Base-by-base conservation (phyloP, 2,329 filamentous ascomycete genomes). In the Thelonectria olida region DNA sequence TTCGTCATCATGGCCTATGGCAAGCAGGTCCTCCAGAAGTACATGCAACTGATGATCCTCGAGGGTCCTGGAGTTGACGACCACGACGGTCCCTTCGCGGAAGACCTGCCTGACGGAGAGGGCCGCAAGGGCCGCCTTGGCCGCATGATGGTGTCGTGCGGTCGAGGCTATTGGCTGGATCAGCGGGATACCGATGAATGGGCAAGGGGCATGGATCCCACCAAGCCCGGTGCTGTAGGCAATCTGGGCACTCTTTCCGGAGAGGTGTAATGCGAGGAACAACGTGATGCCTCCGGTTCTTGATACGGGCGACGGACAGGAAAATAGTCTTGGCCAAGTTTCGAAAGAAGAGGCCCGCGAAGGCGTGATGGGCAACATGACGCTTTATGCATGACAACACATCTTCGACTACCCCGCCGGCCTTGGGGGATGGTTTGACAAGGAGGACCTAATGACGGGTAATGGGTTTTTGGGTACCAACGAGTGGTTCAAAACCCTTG, bases 1-100 rank as follows among this genome's bases (percentile, higher is more conserved):
- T 81, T 97, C 36, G 85, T 97, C 54, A 88, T 97, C 75, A 88
- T 97, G 78, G 88, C 92, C 7, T 96, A 92, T 75, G 92, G 94
- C 4, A 87, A 92, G 64, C 87, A 90, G 73, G 90, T 92, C 13
- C 79, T 97, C 50, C 86, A 91, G 61, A 88, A 89, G 67, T 88
- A 92, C 74, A 76, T 79, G 73, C 76, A 79, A 57, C 58, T 78
- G 44, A 74, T 78, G 72, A 75, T 78, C 41, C 83, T 90, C 50
- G 84, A 86, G 53, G 77, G 78, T 52, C 71, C 80, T 60, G 75
- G 77, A 36, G 74, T 78, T 23, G 80, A 85, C 58, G 79, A 82
- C 53, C 78, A 83, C 53, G 84, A 85, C 31, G 92, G 79, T 82
- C 92, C 82, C 0, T 97, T 97, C 77, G 85, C 86, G 0, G 78